Evolutionary conservation across 2,329 filamentous ascomycete species (phyloP).

Genomic region (Colletotrichum sp.): DNA sequence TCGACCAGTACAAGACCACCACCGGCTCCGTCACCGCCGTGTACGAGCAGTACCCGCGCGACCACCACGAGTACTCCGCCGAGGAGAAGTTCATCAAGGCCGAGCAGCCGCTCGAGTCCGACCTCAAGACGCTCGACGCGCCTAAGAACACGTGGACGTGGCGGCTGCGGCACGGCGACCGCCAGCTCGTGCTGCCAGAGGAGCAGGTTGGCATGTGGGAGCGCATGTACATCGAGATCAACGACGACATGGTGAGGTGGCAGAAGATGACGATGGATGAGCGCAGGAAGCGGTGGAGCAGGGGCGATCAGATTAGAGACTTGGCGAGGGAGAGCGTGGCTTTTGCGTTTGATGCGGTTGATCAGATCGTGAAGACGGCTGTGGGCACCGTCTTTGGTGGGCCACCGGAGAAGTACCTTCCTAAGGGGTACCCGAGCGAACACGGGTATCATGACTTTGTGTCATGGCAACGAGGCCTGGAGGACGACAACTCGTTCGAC

Average conservation of each 20-base stretch:
- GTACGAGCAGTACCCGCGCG: background rate
- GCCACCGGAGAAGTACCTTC: background rate
- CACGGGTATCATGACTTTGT: conserved; percentile 17
- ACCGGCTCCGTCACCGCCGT: conserved; percentile 5
- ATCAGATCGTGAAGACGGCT: background rate
- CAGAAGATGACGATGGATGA: background rate
- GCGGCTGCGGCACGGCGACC: background rate
- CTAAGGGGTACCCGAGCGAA: background rate
- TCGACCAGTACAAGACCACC: conserved; percentile 11
- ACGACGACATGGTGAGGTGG: conserved; percentile 14
- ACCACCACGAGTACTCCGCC: background rate
- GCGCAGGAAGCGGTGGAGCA: background rate
- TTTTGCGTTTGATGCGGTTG: background rate
- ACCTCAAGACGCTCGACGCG: conserved; percentile 7
- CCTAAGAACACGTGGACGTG: conserved; percentile 15
- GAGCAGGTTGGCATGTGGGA: conserved; percentile 26
- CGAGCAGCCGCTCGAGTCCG: conserved; percentile 18
- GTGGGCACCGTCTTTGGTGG: background rate
- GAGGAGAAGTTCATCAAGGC: background rate
- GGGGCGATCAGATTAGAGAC: background rate
- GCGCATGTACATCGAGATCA: conserved; percentile 21
- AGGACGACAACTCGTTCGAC: background rate
- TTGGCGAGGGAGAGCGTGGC: background rate
- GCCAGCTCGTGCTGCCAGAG: conserved; percentile 1
- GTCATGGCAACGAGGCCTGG: conserved; percentile 6